A percentile compares a stretch with the other conserved stretches of the same genome.
phyloP scores from a whole-genome alignment of 768 basidiomycete genomes.

The Crepidotus variabilis region DNA sequence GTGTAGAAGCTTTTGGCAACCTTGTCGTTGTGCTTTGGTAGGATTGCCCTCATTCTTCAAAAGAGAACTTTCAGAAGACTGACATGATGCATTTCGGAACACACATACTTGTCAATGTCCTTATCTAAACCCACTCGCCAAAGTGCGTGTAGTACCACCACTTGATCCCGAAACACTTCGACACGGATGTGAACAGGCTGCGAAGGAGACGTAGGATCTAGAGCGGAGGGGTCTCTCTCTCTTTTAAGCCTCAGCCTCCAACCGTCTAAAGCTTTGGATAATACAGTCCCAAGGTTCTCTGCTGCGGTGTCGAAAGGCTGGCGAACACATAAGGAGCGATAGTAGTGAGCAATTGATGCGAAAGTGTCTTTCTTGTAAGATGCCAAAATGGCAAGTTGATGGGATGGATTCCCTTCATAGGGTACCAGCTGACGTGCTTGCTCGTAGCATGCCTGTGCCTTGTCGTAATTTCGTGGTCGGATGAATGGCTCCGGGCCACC shows the following conservation, averaged over 20 bases:
- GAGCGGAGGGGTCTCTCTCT: slow-evolving; percentile 28
- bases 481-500: slow-evolving; percentile 46
- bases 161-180: slow-evolving; percentile 65
- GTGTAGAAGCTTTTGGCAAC: slow-evolving; percentile 54
- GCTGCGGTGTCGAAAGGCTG: slow-evolving; percentile 84
- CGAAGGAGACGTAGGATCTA: slow-evolving; percentile 25
- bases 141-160: slow-evolving; percentile 74
- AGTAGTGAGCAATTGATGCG: slow-evolving; percentile 78
- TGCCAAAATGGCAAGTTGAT: slow-evolving; percentile 92
- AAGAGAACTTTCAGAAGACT: slow-evolving; percentile 7
- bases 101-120: slow-evolving; percentile 54
- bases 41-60: slow-evolving; percentile 45
- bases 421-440: slow-evolving; percentile 82
- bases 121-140: slow-evolving; percentile 59
- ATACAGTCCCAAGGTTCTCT: slow-evolving; percentile 76
- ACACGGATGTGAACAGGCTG: slow-evolving; percentile 49
- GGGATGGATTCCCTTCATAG: slow-evolving; percentile 89
- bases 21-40: slow-evolving; percentile 41
- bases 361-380: slow-evolving; percentile 85
- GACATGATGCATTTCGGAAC: slow-evolving; percentile 5
- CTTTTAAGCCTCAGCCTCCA: slow-evolving; percentile 44
- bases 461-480: slow-evolving; percentile 66
- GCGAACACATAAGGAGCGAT: slow-evolving; percentile 84
- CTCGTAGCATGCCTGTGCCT: slow-evolving; percentile 78
- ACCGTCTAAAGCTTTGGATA: slow-evolving; percentile 62